Conservation (phyloP, 1,139 yeast genomes). For the Taphrina confusa region DNA sequence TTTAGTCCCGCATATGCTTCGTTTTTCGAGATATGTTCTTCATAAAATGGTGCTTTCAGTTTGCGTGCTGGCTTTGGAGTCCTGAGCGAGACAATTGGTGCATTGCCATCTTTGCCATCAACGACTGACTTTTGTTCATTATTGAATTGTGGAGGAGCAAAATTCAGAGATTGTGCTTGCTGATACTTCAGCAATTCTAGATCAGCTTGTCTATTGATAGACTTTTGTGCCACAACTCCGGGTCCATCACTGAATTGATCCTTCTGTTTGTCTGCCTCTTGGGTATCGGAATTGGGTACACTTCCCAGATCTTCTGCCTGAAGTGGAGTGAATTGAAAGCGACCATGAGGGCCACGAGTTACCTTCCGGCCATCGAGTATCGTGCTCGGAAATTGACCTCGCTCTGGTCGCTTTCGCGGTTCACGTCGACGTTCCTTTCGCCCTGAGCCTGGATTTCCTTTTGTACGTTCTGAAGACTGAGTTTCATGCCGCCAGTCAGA, state of each 20-base stretch:
- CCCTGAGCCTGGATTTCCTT: not conserved
- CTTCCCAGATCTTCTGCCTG: not conserved
- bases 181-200: not conserved
- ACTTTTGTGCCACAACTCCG: conserved; percentile 2
- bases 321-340: not conserved
- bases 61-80: not conserved
- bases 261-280: not conserved
- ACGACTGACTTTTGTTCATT: not conserved
- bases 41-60: not conserved
- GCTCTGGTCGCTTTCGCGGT: conserved; percentile 1
- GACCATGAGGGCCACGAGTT: conserved; percentile 24
- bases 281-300: not conserved
- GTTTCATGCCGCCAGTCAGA: too few relatives aligned
- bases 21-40: conserved; percentile 5
- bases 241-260: not conserved
- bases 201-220: not conserved
- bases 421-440: not conserved
- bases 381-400: conserved; percentile 1
- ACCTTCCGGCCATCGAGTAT: not conserved
- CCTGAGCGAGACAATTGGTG: not conserved
- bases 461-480: too few relatives aligned
- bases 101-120: not conserved
- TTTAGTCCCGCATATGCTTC: conserved; percentile 15
- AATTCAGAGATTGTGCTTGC: not conserved
- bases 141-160: not conserved